Evolutionary conservation across 78 protist genomes (phyloP).

Genomic region (Diacronema lutheri): DNA sequence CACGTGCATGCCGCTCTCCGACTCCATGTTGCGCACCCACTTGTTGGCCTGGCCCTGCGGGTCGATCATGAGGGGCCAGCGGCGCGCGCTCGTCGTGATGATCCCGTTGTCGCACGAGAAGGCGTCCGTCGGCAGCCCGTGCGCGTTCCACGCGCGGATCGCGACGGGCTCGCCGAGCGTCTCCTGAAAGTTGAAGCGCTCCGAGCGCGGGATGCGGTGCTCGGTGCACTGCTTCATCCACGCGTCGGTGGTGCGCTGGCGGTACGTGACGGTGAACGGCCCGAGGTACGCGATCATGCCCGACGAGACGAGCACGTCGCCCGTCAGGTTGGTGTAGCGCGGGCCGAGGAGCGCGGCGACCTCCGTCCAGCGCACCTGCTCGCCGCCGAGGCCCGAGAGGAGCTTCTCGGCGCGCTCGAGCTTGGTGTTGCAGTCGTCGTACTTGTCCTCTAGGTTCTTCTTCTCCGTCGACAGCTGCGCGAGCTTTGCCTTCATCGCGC

Average conservation of each 20-base stretch:
- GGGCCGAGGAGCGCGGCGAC: conserved; percentile 12
- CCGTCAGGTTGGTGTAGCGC: conserved; percentile 5
- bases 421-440: conserved; percentile 40
- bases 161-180: conserved; percentile 60
- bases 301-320: conserved; percentile 35
- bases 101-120: conserved; percentile 83
- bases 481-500: conserved; percentile 19
- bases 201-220: conserved; percentile 20
- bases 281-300: conserved; percentile 55
- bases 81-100: conserved; percentile 44
- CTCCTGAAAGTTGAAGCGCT: conserved; percentile 15
- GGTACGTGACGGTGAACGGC: conserved; percentile 37
- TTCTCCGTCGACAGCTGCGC: conserved; percentile 50
- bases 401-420: conserved; percentile 48
- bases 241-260: conserved; percentile 9
- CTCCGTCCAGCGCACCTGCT: conserved; percentile 45
- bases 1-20: conserved; percentile 40
- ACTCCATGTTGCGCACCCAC: conserved; percentile 71
- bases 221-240: conserved; percentile 41
- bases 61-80: conserved; percentile 89
- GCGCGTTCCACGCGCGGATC: conserved; percentile 67
- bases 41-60: conserved; percentile 94
- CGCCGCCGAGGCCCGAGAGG: conserved; percentile 50
- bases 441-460: conserved; percentile 72
- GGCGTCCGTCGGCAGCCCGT: conserved; percentile 71